Evolutionary conservation across 306 rosid species (phyloP).

Genomic region (Rubus parviflorus): DNA sequence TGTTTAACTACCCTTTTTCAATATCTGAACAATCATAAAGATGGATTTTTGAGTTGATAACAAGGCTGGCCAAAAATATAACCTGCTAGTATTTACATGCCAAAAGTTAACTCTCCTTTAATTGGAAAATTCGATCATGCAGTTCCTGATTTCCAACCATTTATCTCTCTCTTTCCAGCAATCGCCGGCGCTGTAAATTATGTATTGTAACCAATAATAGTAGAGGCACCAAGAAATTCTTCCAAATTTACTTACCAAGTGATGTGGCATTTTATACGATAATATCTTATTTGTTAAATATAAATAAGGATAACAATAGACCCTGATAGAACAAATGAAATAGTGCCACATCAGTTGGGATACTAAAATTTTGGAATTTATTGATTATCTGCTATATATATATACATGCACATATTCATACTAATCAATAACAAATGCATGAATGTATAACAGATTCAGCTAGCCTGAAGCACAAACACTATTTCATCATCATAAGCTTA

Average conservation of each 20-base stretch:
- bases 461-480: background rate
- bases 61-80: background rate
- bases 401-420: background rate
- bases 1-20: conserved; percentile 29
- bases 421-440: background rate
- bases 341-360: background rate
- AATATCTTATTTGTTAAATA: background rate
- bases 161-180: background rate
- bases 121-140: background rate
- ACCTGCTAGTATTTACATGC: background rate
- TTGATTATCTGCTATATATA: background rate
- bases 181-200: background rate
- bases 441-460: background rate
- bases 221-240: background rate
- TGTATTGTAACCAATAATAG: background rate
- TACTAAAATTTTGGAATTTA: background rate
- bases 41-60: background rate
- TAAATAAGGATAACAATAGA: background rate
- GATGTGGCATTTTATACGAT: background rate
- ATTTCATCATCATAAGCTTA: background rate
- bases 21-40: conserved; percentile 9
- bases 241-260: background rate
- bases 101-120: background rate
- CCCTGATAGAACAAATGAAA: background rate
- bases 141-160: background rate